phyloP scores from a whole-genome alignment of 2,329 filamentous ascomycete species.

The Beauveria sp. region DNA sequence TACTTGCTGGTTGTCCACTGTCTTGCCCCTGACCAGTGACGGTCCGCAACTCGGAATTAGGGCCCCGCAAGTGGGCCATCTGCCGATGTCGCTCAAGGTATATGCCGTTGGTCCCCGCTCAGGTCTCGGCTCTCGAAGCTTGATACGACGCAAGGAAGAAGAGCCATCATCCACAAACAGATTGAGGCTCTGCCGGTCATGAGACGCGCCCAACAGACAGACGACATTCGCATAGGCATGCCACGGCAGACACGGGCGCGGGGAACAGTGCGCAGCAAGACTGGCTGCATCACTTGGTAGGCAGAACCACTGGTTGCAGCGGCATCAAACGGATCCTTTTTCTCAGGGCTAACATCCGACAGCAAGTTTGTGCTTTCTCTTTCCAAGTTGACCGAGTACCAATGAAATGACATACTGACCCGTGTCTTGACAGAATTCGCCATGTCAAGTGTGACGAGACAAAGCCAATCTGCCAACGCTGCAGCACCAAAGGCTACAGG shows the following conservation, averaged over 20 bases:
- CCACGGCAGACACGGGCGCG: neutral
- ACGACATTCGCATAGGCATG: neutral
- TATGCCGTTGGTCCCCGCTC: too few relatives aligned
- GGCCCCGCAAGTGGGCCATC: too few relatives aligned
- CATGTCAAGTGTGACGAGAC: slow-evolving; percentile 16
- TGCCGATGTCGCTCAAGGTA: too few relatives aligned
- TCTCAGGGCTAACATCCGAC: neutral
- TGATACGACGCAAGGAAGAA: too few relatives aligned
- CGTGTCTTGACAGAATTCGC: slow-evolving; percentile 11
- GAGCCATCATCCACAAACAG: neutral
- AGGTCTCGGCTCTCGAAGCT: too few relatives aligned
- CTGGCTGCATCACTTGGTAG: slow-evolving; percentile 16
- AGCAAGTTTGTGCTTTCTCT: neutral
- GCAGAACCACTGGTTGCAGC: neutral
- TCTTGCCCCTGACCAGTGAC: too few relatives aligned
- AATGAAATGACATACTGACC: neutral
- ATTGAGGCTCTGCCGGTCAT: neutral
- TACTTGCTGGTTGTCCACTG: too few relatives aligned
- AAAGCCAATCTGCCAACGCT: slow-evolving; percentile 12
- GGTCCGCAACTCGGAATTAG: too few relatives aligned
- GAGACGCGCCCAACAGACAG: neutral
- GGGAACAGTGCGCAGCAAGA: slow-evolving; percentile 11
- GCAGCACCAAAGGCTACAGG: slow-evolving; percentile 10
- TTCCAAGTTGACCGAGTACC: neutral
- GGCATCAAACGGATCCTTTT: neutral